These are phyloP conservation scores for Trichomonascaceae sp. DNA, from an alignment of 1,139 yeast species.

Conservation along the genomic window DNA sequence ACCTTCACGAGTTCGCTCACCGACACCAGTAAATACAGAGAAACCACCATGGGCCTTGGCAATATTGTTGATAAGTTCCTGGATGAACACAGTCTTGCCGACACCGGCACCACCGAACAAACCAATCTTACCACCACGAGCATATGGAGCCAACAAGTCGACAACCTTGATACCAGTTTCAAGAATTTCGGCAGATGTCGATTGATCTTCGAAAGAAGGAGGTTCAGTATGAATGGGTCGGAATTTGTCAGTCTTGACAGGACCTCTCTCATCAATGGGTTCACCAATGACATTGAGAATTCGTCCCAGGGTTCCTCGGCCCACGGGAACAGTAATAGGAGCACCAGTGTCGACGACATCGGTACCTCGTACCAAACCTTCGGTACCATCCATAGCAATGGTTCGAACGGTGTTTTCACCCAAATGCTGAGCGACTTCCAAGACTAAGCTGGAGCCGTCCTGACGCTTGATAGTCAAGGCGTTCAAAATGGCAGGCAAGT, in stretches of 20 bases:
- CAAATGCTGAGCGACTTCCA: constrained; percentile 98
- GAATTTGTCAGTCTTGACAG: constrained; percentile 83
- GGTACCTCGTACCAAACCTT: constrained; percentile 99
- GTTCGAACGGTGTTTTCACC: constrained; percentile 99
- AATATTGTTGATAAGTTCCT: constrained; percentile 98
- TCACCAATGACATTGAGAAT: constrained; percentile 98
- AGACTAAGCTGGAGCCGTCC: constrained; percentile 65
- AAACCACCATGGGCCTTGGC: constrained; percentile 99
- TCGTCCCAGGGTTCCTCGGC: constrained; percentile 98
- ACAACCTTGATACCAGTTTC: constrained; percentile 99
- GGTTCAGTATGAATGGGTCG: constrained; percentile 99
- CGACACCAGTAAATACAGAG: constrained; percentile 99
- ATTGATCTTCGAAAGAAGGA: constrained; percentile 92
- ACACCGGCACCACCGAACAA: constrained; percentile 99
- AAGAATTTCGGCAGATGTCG: constrained; percentile 94
- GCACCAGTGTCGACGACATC: constrained; percentile 90
- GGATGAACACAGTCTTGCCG: constrained; percentile 99
- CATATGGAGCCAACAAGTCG: constrained; percentile 98
- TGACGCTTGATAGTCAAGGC: constrained; percentile 81
- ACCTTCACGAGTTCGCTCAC: constrained; percentile 99
- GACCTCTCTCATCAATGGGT: constrained; percentile 99
- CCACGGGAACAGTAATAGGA: constrained; percentile 98
- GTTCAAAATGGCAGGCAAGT: constrained; percentile 94
- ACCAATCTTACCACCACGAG: constrained; percentile 99
- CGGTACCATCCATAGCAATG: constrained; percentile 99